phyloP scores from a whole-genome alignment of 1,284 basidiomycete genomes.

The Sphagnurus paluster region DNA sequence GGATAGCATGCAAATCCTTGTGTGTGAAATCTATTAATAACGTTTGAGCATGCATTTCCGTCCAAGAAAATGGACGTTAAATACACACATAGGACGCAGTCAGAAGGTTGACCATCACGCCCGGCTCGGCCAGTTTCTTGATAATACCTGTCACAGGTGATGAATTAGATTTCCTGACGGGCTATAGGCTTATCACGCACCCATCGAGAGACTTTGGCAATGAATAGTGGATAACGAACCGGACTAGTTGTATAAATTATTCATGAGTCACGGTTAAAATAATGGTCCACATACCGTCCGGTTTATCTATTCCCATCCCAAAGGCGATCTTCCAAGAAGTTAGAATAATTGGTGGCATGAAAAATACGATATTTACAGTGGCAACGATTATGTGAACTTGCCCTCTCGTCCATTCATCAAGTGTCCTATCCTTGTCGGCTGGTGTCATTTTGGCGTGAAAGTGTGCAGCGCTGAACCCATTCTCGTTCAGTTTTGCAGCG shows the following conservation, averaged over 20 bases:
- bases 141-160: constrained; percentile 36
- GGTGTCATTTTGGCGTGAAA: constrained; percentile 85
- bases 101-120: constrained; percentile 44
- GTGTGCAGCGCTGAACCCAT: constrained; percentile 69
- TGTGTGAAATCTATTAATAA: constrained; percentile 36
- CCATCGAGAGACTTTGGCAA: constrained; percentile 49
- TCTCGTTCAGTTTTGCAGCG: constrained; percentile 50
- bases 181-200: constrained; percentile 26
- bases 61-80: neutral
- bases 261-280: constrained; percentile 1
- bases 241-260: constrained; percentile 33
- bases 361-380: constrained; percentile 53
- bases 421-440: constrained; percentile 64
- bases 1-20: constrained; percentile 35
- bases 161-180: neutral
- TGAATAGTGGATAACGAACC: constrained; percentile 48
- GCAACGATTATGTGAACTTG: constrained; percentile 86
- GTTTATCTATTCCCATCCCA: constrained; percentile 98
- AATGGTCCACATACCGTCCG: constrained; percentile 38
- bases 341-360: constrained; percentile 1
- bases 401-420: constrained; percentile 77
- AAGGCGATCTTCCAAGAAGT: constrained; percentile 69
- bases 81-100: constrained; percentile 46
- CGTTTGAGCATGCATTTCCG: neutral
- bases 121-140: constrained; percentile 55